Evolutionary conservation across 164 flowering plant genomes (phyloP), one percentile per base, ranked within the genome.

Genomic region (Cinnamomum micranthum): DNA sequence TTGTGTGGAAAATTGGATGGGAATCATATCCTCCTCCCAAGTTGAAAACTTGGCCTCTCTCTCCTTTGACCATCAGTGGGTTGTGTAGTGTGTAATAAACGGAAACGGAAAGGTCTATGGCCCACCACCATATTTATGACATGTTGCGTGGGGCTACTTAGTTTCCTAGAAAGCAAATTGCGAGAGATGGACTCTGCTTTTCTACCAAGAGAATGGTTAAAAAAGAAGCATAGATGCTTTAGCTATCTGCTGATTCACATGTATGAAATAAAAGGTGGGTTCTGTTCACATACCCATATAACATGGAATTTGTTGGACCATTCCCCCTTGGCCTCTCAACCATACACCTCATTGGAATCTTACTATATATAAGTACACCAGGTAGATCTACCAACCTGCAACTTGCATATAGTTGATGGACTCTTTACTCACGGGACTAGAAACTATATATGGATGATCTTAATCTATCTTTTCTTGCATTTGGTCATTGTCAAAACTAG

Each of bases 21-120:
- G 81, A 77, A 79, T 77, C 80, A 74, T 72, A 77, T 76, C 80
- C 74, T 71, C n/a, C 25, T 31, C 52, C 25, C 78, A 74, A 79
- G 76, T 74, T 79, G 80, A 59, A 50, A 35, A 47, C 19, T 65
- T 64, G 50, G 69, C 74, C 50, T 50, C 31, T 50, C 31, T 22
- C 33, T 73, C 70, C 70, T 74, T 77, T 72, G 83, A 77, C 76
- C 74, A 77, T 41, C 2, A 12, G n/a, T 1, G 60, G n/a, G 17
- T 55, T 3, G 69, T 55, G 60, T n/a, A 19, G 25, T n/a, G 25
- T n/a, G 14, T n/a, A 7, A 69, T n/a, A 69, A 69, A 66, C 10
- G 47, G 69, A 3, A 66, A 66, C 10, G 47, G 69, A 3, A 66
- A 9, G 19, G 7, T 31, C n/a, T 28, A 31, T 66, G 41, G 20